Evolutionary conservation across 148 eudicot genomes (phyloP).

Genomic region (Fallopia convolvulus): DNA sequence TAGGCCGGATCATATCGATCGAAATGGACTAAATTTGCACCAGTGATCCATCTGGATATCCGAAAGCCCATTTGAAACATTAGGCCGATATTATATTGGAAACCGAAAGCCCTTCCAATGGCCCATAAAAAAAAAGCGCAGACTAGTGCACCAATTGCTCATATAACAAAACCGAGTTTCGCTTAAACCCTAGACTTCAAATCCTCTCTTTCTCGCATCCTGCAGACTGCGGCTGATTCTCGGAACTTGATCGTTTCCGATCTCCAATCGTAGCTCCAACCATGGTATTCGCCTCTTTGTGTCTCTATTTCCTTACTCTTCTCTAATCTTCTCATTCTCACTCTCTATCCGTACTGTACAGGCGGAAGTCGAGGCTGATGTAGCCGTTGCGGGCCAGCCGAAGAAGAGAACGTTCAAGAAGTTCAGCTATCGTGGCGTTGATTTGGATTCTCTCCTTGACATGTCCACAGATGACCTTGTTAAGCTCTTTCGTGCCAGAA

Average conservation of each 20-base stretch:
- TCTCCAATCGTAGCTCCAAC: not conserved
- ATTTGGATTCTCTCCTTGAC: constrained; percentile 39
- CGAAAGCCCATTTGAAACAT: not conserved
- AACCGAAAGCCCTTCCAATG: not conserved
- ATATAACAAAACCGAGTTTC: not conserved
- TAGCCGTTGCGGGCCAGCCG: constrained; percentile 18
- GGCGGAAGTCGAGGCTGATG: constrained; percentile 30
- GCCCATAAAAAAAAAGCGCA: not conserved
- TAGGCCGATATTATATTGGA: not conserved
- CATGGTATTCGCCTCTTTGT: not conserved
- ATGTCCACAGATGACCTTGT: constrained; percentile 44
- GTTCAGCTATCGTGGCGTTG: constrained; percentile 41
- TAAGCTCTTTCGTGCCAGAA: constrained; percentile 35
- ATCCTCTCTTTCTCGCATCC: not conserved
- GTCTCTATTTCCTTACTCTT: not conserved
- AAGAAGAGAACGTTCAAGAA: constrained; percentile 54
- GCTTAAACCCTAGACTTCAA: not conserved
- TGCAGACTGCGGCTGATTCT: not conserved
- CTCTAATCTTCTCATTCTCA: not conserved
- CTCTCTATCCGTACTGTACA: not conserved
- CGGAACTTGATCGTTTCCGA: not conserved
- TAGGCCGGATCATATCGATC: too few relatives aligned
- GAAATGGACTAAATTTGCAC: too few relatives aligned
- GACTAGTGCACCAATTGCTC: not conserved
- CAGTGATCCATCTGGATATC: not conserved